A percentile compares a stretch with the other conserved stretches of the same genome.
Evolutionary conservation across 768 basidiomycete genomes (phyloP).

Genomic region (Agaricus sinodeliciosus): DNA sequence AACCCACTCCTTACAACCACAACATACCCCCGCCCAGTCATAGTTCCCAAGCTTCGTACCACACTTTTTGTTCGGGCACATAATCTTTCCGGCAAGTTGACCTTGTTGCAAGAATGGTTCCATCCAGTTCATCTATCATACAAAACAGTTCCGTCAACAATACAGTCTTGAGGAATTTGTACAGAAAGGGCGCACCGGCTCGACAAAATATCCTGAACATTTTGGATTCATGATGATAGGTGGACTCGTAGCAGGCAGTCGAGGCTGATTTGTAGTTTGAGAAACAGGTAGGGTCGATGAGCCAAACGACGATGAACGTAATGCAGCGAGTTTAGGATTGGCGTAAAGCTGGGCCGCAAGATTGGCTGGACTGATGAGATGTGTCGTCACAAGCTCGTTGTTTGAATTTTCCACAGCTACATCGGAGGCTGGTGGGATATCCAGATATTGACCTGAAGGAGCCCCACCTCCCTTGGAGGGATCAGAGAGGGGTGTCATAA

Average conservation of each 20-base stretch:
- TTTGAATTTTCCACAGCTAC: not conserved
- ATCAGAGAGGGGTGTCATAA: conserved; percentile 23
- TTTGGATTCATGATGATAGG: conserved; percentile 72
- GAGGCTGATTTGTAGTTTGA: conserved; percentile 12
- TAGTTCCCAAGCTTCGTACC: conserved; percentile 89
- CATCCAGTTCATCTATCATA: conserved; percentile 90
- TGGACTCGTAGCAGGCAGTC: conserved; percentile 35
- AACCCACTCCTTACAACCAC: conserved; percentile 90
- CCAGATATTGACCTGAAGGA: not conserved
- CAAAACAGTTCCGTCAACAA: not conserved
- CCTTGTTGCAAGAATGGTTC: conserved; percentile 72
- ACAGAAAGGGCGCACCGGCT: conserved; percentile 59
- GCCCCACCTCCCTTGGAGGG: conserved; percentile 9
- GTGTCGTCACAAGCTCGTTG: conserved; percentile 18
- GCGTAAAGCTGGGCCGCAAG: conserved; percentile 34
- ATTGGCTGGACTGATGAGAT: conserved; percentile 30
- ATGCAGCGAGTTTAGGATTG: conserved; percentile 36
- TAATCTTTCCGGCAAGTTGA: conserved; percentile 78
- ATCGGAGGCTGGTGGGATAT: not conserved
- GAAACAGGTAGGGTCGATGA: not conserved
- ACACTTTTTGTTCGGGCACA: conserved; percentile 91
- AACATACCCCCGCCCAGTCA: conserved; percentile 93
- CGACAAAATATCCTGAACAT: conserved; percentile 96
- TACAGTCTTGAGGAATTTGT: not conserved
- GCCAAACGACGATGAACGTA: conserved; percentile 20